phyloP scores from a whole-genome alignment of 352 stramenopile genomes.

The Phytopythium kandeliae region DNA sequence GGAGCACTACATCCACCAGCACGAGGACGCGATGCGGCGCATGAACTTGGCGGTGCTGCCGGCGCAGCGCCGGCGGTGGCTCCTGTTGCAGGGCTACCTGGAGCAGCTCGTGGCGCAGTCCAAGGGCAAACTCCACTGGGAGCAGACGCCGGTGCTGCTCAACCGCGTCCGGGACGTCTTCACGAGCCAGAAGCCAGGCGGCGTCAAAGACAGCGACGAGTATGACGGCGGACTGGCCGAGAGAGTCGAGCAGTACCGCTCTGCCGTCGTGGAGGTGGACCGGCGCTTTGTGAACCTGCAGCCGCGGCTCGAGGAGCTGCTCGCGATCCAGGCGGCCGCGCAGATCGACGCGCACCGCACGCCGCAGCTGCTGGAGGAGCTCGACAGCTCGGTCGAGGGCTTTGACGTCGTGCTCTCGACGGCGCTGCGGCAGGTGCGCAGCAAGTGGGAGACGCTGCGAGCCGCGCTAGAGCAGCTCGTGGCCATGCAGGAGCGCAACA shows the following conservation, averaged over 20 bases:
- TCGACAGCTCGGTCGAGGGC: conserved; percentile 46
- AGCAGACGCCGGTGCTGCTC: conserved; percentile 51
- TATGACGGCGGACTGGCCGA: conserved; percentile 27
- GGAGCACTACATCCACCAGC: conserved; percentile 47
- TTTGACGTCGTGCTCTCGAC: conserved; percentile 58
- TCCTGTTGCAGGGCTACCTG: conserved; percentile 47
- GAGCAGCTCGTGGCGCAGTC: conserved; percentile 45
- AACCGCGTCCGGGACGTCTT: conserved; percentile 77
- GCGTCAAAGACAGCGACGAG: conserved; percentile 16
- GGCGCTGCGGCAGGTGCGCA: conserved; percentile 49
- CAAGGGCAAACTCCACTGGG: conserved; percentile 53
- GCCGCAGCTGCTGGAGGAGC: conserved; percentile 30
- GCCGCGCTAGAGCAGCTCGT: conserved; percentile 47
- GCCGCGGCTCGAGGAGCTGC: conserved; percentile 51
- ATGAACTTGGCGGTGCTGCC: conserved; percentile 62
- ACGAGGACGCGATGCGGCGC: conserved; percentile 40
- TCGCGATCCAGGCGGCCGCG: conserved; percentile 36
- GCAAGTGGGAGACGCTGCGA: conserved; percentile 49
- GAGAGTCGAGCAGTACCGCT: conserved; percentile 37
- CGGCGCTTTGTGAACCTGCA: conserved; percentile 67
- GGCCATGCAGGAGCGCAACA: conserved; percentile 50
- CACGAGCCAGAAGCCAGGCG: conserved; percentile 8
- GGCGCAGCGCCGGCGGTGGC: conserved; percentile 53
- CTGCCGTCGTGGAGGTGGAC: conserved; percentile 47
- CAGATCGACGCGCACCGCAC: conserved; percentile 58